A percentile compares a stretch with the other conserved stretches of the same genome.
Conservation (phyloP, 1,284 basidiomycete species). For the Grifola frondosa region DNA sequence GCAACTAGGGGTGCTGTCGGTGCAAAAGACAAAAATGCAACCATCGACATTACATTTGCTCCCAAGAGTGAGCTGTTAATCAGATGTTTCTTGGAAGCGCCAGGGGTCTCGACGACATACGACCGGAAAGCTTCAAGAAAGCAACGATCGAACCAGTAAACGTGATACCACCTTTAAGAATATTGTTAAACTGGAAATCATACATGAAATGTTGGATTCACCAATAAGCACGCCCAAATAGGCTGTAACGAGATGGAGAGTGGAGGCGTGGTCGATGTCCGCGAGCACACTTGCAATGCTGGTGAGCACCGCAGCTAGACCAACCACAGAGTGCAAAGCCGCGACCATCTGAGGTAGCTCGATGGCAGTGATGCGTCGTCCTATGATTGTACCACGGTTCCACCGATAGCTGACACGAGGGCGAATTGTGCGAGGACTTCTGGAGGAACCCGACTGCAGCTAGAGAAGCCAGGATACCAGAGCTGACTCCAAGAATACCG, state of each 20-base stretch:
- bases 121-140: constrained; percentile 81
- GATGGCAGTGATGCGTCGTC: constrained; percentile 79
- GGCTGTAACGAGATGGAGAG: constrained; percentile 76
- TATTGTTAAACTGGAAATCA: not conserved
- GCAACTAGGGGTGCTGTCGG: constrained; percentile 71
- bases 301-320: constrained; percentile 82
- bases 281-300: constrained; percentile 77
- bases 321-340: constrained; percentile 77
- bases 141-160: constrained; percentile 87
- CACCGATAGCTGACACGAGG: constrained; percentile 72
- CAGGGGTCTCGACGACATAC: constrained; percentile 72
- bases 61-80: constrained; percentile 70
- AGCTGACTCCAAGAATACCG: constrained; percentile 78
- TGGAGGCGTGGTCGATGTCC: constrained; percentile 62
- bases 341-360: constrained; percentile 82
- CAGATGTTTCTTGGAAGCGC: constrained; percentile 74
- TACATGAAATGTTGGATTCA: constrained; percentile 27
- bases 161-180: constrained; percentile 57
- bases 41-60: constrained; percentile 69
- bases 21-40: constrained; percentile 69
- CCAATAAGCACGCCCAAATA: constrained; percentile 85
- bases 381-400: constrained; percentile 67
- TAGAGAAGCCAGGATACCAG: constrained; percentile 77
- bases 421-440: constrained; percentile 77
- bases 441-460: constrained; percentile 77